phyloP scores from a whole-genome alignment of 441 rosid species.

The Biscutella laevigata region DNA sequence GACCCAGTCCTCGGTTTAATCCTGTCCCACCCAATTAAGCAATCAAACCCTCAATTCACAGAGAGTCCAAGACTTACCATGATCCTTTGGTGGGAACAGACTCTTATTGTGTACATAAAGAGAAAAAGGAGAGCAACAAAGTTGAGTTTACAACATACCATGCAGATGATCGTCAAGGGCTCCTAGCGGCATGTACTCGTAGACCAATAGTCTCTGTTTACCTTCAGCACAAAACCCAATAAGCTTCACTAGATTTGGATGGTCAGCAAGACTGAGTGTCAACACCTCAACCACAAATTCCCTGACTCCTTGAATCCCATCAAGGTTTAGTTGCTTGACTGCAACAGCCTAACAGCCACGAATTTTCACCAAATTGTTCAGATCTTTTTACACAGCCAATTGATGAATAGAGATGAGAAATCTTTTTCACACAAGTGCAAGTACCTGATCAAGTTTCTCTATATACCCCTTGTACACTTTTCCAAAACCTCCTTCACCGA shows the following conservation, averaged over 20 bases:
- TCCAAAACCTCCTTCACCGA: conserved; percentile 89
- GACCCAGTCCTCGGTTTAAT: not conserved
- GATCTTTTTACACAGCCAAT: conserved; percentile 4
- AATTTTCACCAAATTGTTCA: not conserved
- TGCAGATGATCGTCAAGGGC: conserved; percentile 57
- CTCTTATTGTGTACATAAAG: not conserved
- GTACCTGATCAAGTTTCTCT: conserved; percentile 49
- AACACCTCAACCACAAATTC: conserved; percentile 61
- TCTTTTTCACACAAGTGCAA: not conserved
- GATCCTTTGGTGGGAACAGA: not conserved
- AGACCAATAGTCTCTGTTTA: conserved; percentile 54
- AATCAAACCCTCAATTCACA: conserved; percentile 7
- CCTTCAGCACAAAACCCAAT: conserved; percentile 64
- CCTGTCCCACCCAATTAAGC: conserved; percentile 13
- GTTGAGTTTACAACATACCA: conserved; percentile 29
- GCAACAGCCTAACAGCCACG: conserved; percentile 46
- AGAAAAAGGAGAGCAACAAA: conserved; percentile 7
- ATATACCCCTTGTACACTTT: conserved; percentile 56
- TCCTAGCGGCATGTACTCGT: conserved; percentile 59
- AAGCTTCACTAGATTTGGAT: conserved; percentile 57
- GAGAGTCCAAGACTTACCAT: not conserved
- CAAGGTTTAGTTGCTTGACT: conserved; percentile 57
- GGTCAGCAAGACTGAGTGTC: conserved; percentile 51
- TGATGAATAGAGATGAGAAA: not conserved
- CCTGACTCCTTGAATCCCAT: conserved; percentile 52